These are phyloP conservation scores for Flaveria robusta DNA, from an alignment of 129 eudicot species.

Conservation along the genomic window DNA sequence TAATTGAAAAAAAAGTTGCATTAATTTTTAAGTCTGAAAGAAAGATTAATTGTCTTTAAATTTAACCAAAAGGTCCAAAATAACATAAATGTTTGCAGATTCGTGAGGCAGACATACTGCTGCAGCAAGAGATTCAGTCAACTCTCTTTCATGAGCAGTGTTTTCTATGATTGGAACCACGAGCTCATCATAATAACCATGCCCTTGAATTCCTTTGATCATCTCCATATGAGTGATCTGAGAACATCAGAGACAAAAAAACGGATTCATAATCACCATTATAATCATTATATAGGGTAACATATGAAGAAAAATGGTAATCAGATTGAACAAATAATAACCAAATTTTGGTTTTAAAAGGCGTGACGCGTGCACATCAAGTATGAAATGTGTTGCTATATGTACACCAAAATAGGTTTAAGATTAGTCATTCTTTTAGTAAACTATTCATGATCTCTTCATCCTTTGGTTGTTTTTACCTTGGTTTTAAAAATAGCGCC, in stretches of 20 bases:
- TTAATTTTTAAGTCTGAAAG: not conserved
- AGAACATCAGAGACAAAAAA: not conserved
- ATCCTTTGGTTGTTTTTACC: not conserved
- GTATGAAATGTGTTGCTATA: not conserved
- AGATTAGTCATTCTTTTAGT: not conserved
- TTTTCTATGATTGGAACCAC: slow-evolving; percentile 95
- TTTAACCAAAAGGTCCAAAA: not conserved
- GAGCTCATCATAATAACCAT: slow-evolving; percentile 95
- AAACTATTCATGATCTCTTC: not conserved
- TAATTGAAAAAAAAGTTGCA: not conserved
- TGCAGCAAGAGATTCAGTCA: slow-evolving; percentile 88
- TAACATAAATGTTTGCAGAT: not conserved
- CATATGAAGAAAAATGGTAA: not conserved
- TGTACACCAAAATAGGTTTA: not conserved
- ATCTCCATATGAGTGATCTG: slow-evolving; percentile 99
- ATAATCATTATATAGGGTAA: not conserved
- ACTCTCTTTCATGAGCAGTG: slow-evolving; percentile 93
- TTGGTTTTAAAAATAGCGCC: too few species aligned
- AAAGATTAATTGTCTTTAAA: not conserved
- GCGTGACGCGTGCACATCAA: not conserved
- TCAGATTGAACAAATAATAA: not conserved
- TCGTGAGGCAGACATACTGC: slow-evolving; percentile 56
- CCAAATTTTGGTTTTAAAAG: not conserved
- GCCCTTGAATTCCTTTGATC: slow-evolving; percentile 99
- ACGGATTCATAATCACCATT: slow-evolving; percentile 15